Conservation (phyloP, 148 eudicot species). For the Suaeda aralocaspica region DNA sequence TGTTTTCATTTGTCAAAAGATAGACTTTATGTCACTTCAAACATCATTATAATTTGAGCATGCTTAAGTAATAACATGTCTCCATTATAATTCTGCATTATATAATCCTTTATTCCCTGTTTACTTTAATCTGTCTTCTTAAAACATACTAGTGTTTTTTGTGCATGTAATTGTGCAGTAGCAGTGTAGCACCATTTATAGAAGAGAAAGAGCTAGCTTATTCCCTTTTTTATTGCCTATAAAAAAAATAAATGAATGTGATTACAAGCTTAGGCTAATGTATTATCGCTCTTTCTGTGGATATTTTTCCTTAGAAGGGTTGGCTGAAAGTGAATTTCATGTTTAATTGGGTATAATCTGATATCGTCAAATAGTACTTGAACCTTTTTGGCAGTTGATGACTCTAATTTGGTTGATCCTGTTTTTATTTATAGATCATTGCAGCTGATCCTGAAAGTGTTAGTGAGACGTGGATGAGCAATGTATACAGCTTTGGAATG, state of each 20-base stretch:
- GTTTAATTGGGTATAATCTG: background rate
- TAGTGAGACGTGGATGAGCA: constrained; percentile 92
- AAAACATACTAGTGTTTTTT: constrained; percentile 10
- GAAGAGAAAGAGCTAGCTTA: background rate
- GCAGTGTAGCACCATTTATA: constrained; percentile 5
- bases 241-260: background rate
- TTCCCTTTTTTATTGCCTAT: background rate
- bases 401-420: constrained; percentile 1
- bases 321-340: background rate
- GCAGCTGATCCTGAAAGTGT: constrained; percentile 90
- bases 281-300: background rate
- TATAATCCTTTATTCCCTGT: constrained; percentile 8
- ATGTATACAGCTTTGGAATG: constrained; percentile 88
- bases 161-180: constrained; percentile 19
- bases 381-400: background rate
- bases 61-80: constrained; percentile 31
- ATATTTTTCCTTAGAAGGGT: background rate
- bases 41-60: constrained; percentile 27
- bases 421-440: constrained; percentile 53
- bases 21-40: constrained; percentile 39
- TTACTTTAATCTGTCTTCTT: constrained; percentile 8
- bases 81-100: constrained; percentile 22
- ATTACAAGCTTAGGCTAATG: background rate
- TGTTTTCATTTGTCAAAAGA: constrained; percentile 22
- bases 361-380: background rate